Percentiles rank a stretch among this genome's conserved stretches.
Conservation (phyloP, 1,284 basidiomycete genomes). For the Coniophora puteana region DNA sequence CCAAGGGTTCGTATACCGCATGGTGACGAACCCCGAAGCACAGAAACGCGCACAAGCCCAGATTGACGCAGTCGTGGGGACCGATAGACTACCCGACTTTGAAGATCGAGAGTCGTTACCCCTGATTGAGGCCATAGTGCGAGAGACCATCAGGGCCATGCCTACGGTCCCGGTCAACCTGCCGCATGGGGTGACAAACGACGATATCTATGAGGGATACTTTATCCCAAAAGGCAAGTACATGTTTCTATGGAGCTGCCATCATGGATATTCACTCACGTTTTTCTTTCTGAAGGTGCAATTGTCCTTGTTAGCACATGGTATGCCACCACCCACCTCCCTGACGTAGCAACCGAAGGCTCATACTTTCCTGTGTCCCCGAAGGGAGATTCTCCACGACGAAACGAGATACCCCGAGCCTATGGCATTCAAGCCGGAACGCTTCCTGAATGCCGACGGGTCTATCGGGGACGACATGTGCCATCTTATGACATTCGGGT, state of each 20-base stretch:
- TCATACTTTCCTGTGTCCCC: conserved; percentile 1
- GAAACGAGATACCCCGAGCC: conserved; percentile 26
- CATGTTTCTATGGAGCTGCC: no score
- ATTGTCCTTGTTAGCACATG: conserved; percentile 44
- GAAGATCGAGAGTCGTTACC: conserved; percentile 35
- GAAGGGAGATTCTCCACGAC: conserved; percentile 32
- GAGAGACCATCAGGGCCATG: conserved; percentile 51
- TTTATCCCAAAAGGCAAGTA: conserved; percentile 41
- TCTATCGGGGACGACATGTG: conserved; percentile 29
- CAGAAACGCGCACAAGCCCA: conserved; percentile 42
- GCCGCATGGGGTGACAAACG: conserved; percentile 37
- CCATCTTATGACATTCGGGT: conserved; percentile 32
- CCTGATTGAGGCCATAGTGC: conserved; percentile 45
- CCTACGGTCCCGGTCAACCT: conserved; percentile 46
- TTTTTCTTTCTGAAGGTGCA: no score
- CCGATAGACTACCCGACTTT: conserved; percentile 35
- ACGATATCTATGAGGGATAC: conserved; percentile 41
- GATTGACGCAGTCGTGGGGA: conserved; percentile 37
- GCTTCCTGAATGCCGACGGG: conserved; percentile 23
- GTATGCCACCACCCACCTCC: no score
- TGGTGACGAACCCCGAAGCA: conserved; percentile 45
- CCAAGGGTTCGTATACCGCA: conserved; percentile 45
- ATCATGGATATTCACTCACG: no score
- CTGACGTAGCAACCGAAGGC: background rate
- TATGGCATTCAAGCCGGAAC: conserved; percentile 25